A percentile compares a stretch with the other conserved stretches of the same genome.
phyloP scores from a whole-genome alignment of 495 filamentous ascomycete genomes.

The Penicillium pulvis region DNA sequence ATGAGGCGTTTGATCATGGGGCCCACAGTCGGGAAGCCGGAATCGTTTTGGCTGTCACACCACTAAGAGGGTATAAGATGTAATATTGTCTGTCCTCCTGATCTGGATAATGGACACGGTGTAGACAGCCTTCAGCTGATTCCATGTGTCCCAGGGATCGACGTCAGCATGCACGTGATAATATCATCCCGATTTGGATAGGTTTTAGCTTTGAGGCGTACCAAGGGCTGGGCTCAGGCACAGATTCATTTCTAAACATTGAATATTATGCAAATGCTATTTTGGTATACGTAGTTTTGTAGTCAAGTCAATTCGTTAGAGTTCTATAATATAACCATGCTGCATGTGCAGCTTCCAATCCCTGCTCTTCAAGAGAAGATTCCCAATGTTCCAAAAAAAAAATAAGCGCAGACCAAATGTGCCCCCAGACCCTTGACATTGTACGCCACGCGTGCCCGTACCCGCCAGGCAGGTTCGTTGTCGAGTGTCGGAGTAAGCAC shows the following conservation, averaged over 20 bases:
- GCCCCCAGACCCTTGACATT: slow-evolving; percentile 11
- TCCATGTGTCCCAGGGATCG: background rate
- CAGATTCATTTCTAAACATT: background rate
- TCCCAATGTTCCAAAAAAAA: slow-evolving; percentile 9
- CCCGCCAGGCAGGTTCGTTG: slow-evolving; percentile 26
- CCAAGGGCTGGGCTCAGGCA: background rate
- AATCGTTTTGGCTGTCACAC: background rate
- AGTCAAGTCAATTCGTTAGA: slow-evolving; percentile 28
- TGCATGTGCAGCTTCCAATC: background rate
- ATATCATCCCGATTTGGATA: background rate
- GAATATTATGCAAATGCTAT: background rate
- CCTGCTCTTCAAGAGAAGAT: slow-evolving; percentile 3
- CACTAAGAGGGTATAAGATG: background rate
- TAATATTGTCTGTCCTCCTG: background rate
- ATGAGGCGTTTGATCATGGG: slow-evolving; percentile 9
- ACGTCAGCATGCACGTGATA: slow-evolving; percentile 10
- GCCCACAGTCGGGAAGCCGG: slow-evolving; percentile 1
- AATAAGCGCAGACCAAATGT: slow-evolving; percentile 13
- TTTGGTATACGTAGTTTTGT: slow-evolving; percentile 3
- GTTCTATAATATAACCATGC: slow-evolving; percentile 21
- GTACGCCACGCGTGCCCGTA: slow-evolving; percentile 23
- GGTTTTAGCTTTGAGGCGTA: background rate
- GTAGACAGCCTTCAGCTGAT: background rate
- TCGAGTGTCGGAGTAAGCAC: slow-evolving; percentile 6
- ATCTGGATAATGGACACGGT: background rate